Conservation (phyloP, 2,329 filamentous ascomycete genomes). For the Calonectria ilicicola region DNA sequence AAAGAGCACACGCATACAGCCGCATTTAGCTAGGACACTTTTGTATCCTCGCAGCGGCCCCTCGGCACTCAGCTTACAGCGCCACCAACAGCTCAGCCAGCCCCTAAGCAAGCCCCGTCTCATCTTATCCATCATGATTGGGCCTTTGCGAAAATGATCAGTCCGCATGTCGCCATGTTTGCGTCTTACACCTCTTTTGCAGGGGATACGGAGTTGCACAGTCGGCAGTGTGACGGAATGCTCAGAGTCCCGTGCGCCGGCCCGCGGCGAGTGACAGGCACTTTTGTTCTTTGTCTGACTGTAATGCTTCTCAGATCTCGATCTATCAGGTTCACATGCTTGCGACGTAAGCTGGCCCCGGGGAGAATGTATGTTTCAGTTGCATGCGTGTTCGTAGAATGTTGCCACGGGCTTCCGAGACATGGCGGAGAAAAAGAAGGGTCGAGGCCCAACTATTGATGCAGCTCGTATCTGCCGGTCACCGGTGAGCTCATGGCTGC, state of each 20-base stretch:
- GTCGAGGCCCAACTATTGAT: neutral
- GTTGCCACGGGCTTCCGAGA: neutral
- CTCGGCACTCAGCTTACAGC: neutral
- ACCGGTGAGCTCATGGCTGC: too few species aligned
- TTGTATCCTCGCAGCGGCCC: neutral
- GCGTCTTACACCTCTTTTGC: neutral
- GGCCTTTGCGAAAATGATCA: neutral
- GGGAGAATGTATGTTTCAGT: neutral
- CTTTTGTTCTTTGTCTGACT: neutral
- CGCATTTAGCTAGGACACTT: neutral
- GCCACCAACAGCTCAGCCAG: slow-evolving; percentile 1
- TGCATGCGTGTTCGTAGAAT: neutral
- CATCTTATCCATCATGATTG: neutral
- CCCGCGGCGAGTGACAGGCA: neutral
- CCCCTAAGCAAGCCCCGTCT: neutral
- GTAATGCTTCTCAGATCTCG: neutral
- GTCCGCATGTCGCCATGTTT: neutral
- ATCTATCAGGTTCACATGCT: neutral
- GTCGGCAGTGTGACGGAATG: neutral
- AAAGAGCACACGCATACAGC: neutral
- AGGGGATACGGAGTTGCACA: neutral
- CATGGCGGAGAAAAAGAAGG: neutral
- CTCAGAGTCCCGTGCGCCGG: neutral
- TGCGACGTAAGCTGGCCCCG: neutral
- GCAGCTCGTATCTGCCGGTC: neutral